Percentiles rank a stretch among this genome's conserved stretches.
These are phyloP conservation scores for Mycosphaerella sp. DNA, from an alignment of 2,329 filamentous ascomycete genomes.

Conservation along the genomic window DNA sequence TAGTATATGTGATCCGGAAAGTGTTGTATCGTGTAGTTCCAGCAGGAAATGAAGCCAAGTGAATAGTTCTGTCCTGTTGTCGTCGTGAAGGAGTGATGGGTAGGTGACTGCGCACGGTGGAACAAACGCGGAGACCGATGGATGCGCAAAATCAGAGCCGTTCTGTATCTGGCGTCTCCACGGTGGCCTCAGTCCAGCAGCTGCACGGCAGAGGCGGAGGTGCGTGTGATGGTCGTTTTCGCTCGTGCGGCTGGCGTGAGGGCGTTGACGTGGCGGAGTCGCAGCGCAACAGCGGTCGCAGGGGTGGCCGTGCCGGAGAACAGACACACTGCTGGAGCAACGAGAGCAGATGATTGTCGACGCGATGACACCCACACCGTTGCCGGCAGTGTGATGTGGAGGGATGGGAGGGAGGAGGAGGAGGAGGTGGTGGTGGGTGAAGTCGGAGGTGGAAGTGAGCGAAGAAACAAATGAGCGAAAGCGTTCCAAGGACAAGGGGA, in stretches of 20 bases:
- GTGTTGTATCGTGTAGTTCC: conserved; percentile 1
- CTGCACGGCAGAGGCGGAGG: conserved; percentile 5
- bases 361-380: conserved; percentile 12
- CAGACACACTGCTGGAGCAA: background rate
- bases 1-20: background rate
- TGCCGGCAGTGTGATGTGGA: conserved; percentile 12
- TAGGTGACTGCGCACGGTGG: conserved; percentile 11
- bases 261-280: conserved; percentile 17
- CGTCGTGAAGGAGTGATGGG: conserved; percentile 14
- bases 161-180: background rate
- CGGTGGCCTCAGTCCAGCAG: conserved; percentile 1
- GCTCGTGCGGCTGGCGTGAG: conserved; percentile 7
- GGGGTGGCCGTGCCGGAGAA: background rate
- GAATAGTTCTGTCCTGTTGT: conserved; percentile 30
- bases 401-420: conserved; percentile 1
- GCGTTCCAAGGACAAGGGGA: background rate
- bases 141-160: background rate
- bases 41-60: conserved; percentile 30
- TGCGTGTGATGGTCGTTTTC: conserved; percentile 4
- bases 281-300: conserved; percentile 3
- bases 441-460: background rate
- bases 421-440: conserved; percentile 2
- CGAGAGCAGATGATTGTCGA: background rate
- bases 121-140: conserved; percentile 7
- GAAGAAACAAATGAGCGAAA: conserved; percentile 1